Conservation (phyloP, 148 eudicot genomes). For the Pharnaceum exiguum region DNA sequence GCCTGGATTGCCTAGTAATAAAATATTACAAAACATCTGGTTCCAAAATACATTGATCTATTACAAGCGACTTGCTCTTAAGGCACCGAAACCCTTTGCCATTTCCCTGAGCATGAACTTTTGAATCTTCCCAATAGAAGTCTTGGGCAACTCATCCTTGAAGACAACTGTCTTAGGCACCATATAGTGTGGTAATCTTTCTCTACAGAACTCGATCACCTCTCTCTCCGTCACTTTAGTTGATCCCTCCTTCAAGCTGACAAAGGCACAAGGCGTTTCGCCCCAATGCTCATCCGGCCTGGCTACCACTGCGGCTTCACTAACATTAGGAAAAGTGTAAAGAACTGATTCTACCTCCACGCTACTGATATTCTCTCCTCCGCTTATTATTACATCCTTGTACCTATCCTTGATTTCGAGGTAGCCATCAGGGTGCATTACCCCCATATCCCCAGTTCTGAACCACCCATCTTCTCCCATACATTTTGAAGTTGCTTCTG, state of each 20-base stretch:
- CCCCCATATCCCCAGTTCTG: constrained; percentile 55
- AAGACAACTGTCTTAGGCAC: constrained; percentile 16
- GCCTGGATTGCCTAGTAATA: too few species aligned
- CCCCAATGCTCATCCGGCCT: constrained; percentile 36
- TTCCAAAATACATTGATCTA: too few species aligned
- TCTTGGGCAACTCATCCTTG: constrained; percentile 17
- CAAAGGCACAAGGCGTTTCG: constrained; percentile 38
- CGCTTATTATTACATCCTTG: constrained; percentile 45
- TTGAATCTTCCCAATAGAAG: constrained; percentile 20
- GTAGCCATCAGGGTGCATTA: constrained; percentile 64
- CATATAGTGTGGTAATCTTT: constrained; percentile 15
- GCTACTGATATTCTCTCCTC: constrained; percentile 49
- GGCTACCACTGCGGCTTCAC: constrained; percentile 36
- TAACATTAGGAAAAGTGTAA: constrained; percentile 17
- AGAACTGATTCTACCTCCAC: constrained; percentile 43
- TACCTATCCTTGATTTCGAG: constrained; percentile 62
- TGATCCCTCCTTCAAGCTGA: constrained; percentile 31
- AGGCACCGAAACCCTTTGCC: constrained; percentile 10
- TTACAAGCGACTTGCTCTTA: constrained; percentile 19
- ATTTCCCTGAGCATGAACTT: constrained; percentile 18
- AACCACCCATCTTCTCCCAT: constrained; percentile 37
- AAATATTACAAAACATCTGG: too few species aligned
- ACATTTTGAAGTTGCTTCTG: constrained; percentile 29
- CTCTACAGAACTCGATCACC: constrained; percentile 14
- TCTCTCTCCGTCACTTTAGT: constrained; percentile 11